Evolutionary conservation across 1,139 yeast genomes (phyloP).

Genomic region (Zygosaccharomyces pseudobailii): DNA sequence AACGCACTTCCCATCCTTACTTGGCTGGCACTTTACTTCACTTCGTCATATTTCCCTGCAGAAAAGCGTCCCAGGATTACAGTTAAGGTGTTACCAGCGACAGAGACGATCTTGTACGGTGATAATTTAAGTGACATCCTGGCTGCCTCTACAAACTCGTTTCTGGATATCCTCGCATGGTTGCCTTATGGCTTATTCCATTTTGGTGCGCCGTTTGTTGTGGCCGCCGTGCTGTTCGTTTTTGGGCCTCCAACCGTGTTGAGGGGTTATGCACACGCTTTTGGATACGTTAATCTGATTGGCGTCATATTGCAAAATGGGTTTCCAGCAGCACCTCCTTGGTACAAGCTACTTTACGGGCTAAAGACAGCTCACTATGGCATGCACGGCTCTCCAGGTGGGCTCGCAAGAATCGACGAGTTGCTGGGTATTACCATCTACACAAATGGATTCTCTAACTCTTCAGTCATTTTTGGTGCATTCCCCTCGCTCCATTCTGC

Average conservation of each 20-base stretch:
- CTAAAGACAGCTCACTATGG: conserved; percentile 85
- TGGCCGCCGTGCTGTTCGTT: conserved; percentile 70
- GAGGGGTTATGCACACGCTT: conserved; percentile 86
- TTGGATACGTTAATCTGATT: conserved; percentile 90
- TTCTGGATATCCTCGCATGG: conserved; percentile 87
- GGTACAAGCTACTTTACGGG: conserved; percentile 89
- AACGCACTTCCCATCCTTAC: conserved; percentile 82
- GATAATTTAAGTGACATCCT: conserved; percentile 85
- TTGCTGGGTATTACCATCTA: conserved; percentile 80
- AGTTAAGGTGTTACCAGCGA: conserved; percentile 86
- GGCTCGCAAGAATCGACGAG: conserved; percentile 81
- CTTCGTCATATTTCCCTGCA: conserved; percentile 72
- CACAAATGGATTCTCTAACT: conserved; percentile 76
- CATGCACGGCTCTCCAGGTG: conserved; percentile 96
- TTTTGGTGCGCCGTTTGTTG: conserved; percentile 84
- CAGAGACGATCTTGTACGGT: conserved; percentile 91
- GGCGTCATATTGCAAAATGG: conserved; percentile 80
- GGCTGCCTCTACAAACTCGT: conserved; percentile 64
- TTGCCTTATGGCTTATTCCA: conserved; percentile 91
- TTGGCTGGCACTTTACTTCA: conserved; percentile 83
- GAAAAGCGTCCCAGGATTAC: conserved; percentile 82
- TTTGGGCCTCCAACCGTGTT: conserved; percentile 92
- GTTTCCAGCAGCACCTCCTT: conserved; percentile 97
- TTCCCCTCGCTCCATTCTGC: conserved; percentile 96
- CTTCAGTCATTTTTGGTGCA: conserved; percentile 96